Conservation (phyloP, 1,139 yeast genomes). For the Yamadazyma membranifaciens region DNA sequence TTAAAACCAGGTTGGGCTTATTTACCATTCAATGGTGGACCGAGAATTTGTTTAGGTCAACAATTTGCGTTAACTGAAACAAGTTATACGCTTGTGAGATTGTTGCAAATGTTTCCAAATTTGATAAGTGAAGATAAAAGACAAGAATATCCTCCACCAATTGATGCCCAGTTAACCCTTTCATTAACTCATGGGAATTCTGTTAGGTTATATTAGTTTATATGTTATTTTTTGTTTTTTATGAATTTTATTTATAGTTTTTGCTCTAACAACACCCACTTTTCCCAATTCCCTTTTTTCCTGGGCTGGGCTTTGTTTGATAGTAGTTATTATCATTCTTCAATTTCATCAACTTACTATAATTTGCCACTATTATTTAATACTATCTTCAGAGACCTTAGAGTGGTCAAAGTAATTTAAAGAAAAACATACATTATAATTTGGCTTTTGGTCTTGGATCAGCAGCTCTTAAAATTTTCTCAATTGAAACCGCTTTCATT, state of each 20-base stretch:
- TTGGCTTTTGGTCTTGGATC: constrained; percentile 24
- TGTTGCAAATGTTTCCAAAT: constrained; percentile 41
- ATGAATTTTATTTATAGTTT: not conserved
- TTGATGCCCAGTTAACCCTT: constrained; percentile 32
- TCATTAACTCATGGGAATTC: constrained; percentile 23
- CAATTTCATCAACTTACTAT: too few relatives aligned
- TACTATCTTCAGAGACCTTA: too few relatives aligned
- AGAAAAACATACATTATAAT: constrained; percentile 8
- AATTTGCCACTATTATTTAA: too few relatives aligned
- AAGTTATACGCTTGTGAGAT: constrained; percentile 45
- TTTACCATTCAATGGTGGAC: constrained; percentile 62
- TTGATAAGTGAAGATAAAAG: constrained; percentile 23
- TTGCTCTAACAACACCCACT: too few relatives aligned
- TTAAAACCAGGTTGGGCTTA: constrained; percentile 50
- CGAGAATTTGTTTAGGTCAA: constrained; percentile 61
- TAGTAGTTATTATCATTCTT: too few relatives aligned
- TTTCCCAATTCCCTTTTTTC: too few relatives aligned
- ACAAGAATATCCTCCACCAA: constrained; percentile 28
- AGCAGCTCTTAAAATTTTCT: constrained; percentile 22
- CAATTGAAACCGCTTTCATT: constrained; percentile 25
- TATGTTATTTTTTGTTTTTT: not conserved
- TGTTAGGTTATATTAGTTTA: constrained; percentile 16
- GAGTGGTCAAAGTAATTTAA: not conserved
- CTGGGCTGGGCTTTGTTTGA: too few relatives aligned
- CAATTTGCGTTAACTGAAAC: constrained; percentile 59